Evolutionary conservation across 768 basidiomycete genomes (phyloP).

Genomic region (Dentipellis sp.): DNA sequence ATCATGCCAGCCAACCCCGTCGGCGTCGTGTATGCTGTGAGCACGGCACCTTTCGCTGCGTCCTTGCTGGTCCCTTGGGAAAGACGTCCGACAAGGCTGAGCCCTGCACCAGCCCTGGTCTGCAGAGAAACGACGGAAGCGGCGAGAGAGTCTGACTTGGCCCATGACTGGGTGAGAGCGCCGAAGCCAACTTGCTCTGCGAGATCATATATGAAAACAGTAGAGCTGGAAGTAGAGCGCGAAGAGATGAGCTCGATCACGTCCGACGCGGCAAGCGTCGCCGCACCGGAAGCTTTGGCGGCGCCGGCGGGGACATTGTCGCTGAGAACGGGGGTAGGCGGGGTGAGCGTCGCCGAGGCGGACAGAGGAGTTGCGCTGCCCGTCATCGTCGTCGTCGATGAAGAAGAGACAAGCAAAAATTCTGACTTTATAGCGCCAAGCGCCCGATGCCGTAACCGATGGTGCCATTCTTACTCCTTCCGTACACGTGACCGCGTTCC

Average conservation of each 20-base stretch:
- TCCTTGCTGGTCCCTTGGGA: constrained; percentile 74
- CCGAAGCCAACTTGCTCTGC: constrained; percentile 83
- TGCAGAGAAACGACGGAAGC: constrained; percentile 63
- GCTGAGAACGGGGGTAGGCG: constrained; percentile 20
- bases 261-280: constrained; percentile 43
- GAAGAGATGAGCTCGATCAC: constrained; percentile 64
- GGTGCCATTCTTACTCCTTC: background rate
- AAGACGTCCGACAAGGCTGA: constrained; percentile 68
- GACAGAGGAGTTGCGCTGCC: constrained; percentile 22
- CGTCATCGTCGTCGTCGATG: constrained; percentile 14
- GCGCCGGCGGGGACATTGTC: constrained; percentile 16
- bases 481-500: background rate
- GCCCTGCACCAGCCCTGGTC: constrained; percentile 77
- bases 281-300: constrained; percentile 1
- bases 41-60: constrained; percentile 42
- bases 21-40: constrained; percentile 79
- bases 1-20: constrained; percentile 80
- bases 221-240: constrained; percentile 42
- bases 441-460: background rate
- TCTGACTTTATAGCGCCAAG: background rate
- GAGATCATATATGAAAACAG: constrained; percentile 75
- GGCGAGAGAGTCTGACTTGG: constrained; percentile 29
- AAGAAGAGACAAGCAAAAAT: background rate
- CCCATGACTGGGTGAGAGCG: constrained; percentile 58
- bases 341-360: constrained; percentile 25